A percentile compares a stretch with the other conserved stretches of the same genome.
These are phyloP conservation scores for Paecilomyces variotii DNA, from an alignment of 2,329 filamentous ascomycete genomes.

Conservation along the genomic window DNA sequence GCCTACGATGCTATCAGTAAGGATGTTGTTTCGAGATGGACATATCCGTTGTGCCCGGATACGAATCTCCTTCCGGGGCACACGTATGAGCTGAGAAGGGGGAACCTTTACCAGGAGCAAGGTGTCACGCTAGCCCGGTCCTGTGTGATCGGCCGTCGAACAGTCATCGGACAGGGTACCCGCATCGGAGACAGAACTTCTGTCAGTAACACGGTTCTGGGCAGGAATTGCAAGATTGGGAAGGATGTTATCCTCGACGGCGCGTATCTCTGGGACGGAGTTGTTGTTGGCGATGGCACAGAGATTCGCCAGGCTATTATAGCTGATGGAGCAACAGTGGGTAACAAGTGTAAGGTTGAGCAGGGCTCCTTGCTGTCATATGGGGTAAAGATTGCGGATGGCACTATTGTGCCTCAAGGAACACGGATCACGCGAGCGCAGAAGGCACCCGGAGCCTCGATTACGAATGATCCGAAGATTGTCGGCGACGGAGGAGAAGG, in stretches of 20 bases:
- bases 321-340: conserved; percentile 63
- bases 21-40: conserved; percentile 80
- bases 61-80: conserved; percentile 75
- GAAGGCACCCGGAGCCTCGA: conserved; percentile 34
- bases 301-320: conserved; percentile 66
- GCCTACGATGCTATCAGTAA: conserved; percentile 84
- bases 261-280: conserved; percentile 83
- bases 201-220: conserved; percentile 71
- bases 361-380: conserved; percentile 73
- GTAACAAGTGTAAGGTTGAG: conserved; percentile 60
- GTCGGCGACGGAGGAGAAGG: conserved; percentile 54
- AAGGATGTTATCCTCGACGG: conserved; percentile 70
- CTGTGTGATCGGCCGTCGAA: conserved; percentile 59
- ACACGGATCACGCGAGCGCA: conserved; percentile 39
- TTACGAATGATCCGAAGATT: conserved; percentile 42
- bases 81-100: conserved; percentile 62
- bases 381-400: conserved; percentile 63
- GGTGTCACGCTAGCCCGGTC: conserved; percentile 66
- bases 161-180: conserved; percentile 69
- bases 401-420: conserved; percentile 36
- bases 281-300: conserved; percentile 65
- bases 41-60: conserved; percentile 82
- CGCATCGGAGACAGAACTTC: conserved; percentile 64
- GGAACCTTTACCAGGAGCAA: conserved; percentile 69
- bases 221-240: conserved; percentile 77